Evolutionary conservation across 768 basidiomycete species (phyloP).

Genomic region (Leucosporidium creatinivorum): DNA sequence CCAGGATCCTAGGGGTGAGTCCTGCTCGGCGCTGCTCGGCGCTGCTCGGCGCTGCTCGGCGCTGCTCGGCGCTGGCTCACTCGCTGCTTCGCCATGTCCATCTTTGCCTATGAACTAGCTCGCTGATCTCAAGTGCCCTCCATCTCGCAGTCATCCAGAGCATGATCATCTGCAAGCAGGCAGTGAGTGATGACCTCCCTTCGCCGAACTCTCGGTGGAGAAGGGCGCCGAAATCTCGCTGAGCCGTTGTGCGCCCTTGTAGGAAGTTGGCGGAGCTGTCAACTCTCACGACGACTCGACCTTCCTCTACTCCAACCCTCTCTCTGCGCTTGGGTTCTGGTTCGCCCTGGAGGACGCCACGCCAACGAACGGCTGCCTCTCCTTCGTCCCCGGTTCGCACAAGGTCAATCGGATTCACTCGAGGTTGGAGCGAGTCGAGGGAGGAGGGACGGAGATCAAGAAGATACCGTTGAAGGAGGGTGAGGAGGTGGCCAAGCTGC

Average conservation of each 20-base stretch:
- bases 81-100: neutral
- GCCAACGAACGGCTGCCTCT: constrained; percentile 69
- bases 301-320: constrained; percentile 80
- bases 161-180: constrained; percentile 94
- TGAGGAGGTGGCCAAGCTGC: constrained; percentile 20
- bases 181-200: too few relatives aligned
- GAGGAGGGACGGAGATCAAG: constrained; percentile 77
- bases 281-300: constrained; percentile 86
- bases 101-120: too few relatives aligned
- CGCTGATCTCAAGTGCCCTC: too few relatives aligned
- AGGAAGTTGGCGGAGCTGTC: constrained; percentile 84
- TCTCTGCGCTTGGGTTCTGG: constrained; percentile 91
- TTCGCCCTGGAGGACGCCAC: constrained; percentile 89
- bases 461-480: constrained; percentile 44
- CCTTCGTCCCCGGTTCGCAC: constrained; percentile 87
- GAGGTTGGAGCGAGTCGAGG: constrained; percentile 67
- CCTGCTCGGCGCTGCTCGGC: constrained; percentile 33
- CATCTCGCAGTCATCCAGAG: constrained; percentile 60
- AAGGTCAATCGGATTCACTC: constrained; percentile 59
- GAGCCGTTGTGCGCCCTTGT: too few relatives aligned
- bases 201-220: too few relatives aligned
- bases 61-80: constrained; percentile 63
- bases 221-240: too few relatives aligned
- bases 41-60: neutral
- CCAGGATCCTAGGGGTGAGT: constrained; percentile 66